phyloP scores from a whole-genome alignment of 768 basidiomycete genomes.

The Lyophyllum atratum region DNA sequence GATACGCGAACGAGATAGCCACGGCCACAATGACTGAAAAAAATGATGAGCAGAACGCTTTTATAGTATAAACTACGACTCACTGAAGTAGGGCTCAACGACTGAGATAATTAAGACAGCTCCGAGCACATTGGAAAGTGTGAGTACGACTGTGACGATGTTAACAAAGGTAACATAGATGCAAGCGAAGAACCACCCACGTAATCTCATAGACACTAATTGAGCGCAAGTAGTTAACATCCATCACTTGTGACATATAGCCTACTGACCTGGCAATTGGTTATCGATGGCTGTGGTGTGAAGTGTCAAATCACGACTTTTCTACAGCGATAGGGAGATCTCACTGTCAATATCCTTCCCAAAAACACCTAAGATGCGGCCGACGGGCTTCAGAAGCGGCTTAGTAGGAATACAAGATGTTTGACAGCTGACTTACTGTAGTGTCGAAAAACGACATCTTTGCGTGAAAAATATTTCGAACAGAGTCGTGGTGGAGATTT shows the following conservation, averaged over 20 bases:
- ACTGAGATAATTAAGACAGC: constrained; percentile 57
- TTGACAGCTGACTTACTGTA: constrained; percentile 36
- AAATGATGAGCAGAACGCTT: neutral
- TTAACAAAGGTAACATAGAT: neutral
- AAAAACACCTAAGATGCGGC: constrained; percentile 62
- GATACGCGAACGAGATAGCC: constrained; percentile 60
- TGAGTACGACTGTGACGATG: constrained; percentile 43
- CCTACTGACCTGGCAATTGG: constrained; percentile 51
- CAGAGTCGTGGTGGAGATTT: constrained; percentile 60
- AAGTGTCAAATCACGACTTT: neutral
- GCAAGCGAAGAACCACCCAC: constrained; percentile 34
- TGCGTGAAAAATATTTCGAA: constrained; percentile 62
- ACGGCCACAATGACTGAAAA: constrained; percentile 52
- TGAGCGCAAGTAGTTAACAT: neutral
- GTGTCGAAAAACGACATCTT: constrained; percentile 82
- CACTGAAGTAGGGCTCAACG: constrained; percentile 63
- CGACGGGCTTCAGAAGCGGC: constrained; percentile 44
- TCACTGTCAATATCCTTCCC: constrained; percentile 68
- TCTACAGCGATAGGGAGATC: constrained; percentile 6
- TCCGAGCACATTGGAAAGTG: constrained; percentile 51
- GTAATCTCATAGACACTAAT: constrained; percentile 56
- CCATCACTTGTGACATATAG: neutral
- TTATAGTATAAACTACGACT: constrained; percentile 28
- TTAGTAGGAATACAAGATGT: neutral
- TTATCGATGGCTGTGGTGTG: constrained; percentile 52